A percentile compares a stretch with the other conserved stretches of the same genome.
Conservation (phyloP, 2,329 filamentous ascomycete genomes). For the Penicillium sp. region DNA sequence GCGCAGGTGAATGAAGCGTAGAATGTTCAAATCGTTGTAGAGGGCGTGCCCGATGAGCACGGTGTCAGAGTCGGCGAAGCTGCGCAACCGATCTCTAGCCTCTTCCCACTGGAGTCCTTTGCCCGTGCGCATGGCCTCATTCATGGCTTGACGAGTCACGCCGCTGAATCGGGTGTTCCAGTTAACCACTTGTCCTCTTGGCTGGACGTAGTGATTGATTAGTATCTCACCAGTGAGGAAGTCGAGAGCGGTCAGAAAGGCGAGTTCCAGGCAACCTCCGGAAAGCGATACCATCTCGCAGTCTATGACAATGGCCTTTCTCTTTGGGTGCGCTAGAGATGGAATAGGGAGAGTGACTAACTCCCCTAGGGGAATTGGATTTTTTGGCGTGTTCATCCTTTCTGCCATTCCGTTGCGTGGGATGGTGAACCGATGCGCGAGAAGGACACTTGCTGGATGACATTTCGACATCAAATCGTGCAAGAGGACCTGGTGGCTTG, state of each 20-base stretch:
- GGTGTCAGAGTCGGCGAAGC: conserved; percentile 45
- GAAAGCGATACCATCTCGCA: conserved; percentile 51
- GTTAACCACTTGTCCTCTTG: conserved; percentile 34
- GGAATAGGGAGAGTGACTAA: neutral
- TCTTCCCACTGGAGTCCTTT: conserved; percentile 42
- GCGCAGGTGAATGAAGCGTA: conserved; percentile 45
- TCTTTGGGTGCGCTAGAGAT: neutral
- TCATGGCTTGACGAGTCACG: conserved; percentile 34
- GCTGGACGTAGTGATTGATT: conserved; percentile 46
- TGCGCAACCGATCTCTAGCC: conserved; percentile 47
- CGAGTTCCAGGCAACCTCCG: conserved; percentile 31
- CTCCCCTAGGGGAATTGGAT: neutral
- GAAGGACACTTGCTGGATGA: neutral
- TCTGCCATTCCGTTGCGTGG: neutral
- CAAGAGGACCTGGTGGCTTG: neutral
- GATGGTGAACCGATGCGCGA: neutral
- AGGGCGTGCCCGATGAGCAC: conserved; percentile 53
- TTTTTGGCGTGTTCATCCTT: neutral
- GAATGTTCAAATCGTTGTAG: conserved; percentile 46
- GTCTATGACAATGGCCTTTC: conserved; percentile 46
- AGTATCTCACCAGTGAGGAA: conserved; percentile 50
- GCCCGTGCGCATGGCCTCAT: conserved; percentile 29
- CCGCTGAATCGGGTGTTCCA: conserved; percentile 46
- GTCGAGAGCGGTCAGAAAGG: conserved; percentile 46
- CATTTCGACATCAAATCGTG: neutral